Evolutionary conservation across 1,284 basidiomycete genomes (phyloP).

Genomic region (Leccinum insigne): DNA sequence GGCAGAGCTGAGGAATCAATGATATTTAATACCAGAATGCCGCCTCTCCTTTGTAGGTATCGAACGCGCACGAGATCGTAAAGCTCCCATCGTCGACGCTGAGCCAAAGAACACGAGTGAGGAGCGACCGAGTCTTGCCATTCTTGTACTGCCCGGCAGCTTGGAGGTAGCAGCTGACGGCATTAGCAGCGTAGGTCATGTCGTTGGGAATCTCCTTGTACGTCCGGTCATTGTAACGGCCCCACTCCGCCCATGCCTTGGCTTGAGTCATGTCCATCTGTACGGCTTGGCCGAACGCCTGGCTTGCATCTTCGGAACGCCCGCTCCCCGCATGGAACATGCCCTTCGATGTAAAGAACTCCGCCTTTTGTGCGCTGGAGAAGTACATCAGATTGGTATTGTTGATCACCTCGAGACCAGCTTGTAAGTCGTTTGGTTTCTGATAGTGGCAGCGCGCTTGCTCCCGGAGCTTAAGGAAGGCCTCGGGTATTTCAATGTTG

Average conservation of each 20-base stretch:
- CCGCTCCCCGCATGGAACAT: conserved; percentile 96
- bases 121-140: conserved; percentile 89
- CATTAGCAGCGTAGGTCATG: conserved; percentile 81
- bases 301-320: conserved; percentile 89
- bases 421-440: conserved; percentile 90
- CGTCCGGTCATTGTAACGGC: conserved; percentile 90
- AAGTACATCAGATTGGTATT: conserved; percentile 99
- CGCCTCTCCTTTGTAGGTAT: conserved; percentile 95
- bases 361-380: conserved; percentile 92
- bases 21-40: conserved; percentile 99
- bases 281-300: conserved; percentile 93
- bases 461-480: conserved; percentile 98
- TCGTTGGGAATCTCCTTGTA: conserved; percentile 85
- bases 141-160: conserved; percentile 97
- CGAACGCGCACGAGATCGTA: conserved; percentile 89
- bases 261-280: conserved; percentile 95
- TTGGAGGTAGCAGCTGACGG: conserved; percentile 97
- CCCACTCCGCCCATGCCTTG: conserved; percentile 99
- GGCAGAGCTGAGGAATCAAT: conserved; percentile 93
- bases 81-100: conserved; percentile 84
- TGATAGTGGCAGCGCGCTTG: conserved; percentile 99
- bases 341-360: conserved; percentile 99
- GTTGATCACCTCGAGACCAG: conserved; percentile 98
- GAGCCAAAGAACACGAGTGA: conserved; percentile 94
- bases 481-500: conserved; percentile 99